Conservation (phyloP, 2,329 filamentous ascomycete genomes). For the Metarhizium humberi region DNA sequence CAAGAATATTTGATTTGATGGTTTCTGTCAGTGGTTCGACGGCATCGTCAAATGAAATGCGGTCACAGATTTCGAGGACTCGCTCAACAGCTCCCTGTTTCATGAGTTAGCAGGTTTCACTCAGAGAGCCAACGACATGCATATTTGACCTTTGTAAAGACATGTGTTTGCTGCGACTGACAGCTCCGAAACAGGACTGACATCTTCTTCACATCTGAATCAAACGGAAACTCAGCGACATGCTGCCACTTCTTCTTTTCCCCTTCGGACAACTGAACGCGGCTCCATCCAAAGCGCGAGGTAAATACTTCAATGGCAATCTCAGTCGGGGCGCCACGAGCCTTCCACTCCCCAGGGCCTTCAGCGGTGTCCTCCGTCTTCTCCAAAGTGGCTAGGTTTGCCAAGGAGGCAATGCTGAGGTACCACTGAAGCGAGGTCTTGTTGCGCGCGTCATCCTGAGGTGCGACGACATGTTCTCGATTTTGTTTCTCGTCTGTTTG, state of each 20-base stretch:
- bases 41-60: conserved; percentile 30
- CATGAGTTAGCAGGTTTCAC: not conserved
- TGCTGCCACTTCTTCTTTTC: conserved; percentile 23
- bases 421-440: conserved; percentile 36
- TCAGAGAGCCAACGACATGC: too few species aligned
- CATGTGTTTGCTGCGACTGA: conserved; percentile 21
- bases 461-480: conserved; percentile 9
- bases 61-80: conserved; percentile 50
- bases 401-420: conserved; percentile 48
- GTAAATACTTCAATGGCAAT: conserved; percentile 51
- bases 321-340: conserved; percentile 41
- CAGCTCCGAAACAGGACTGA: conserved; percentile 39
- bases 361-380: conserved; percentile 25
- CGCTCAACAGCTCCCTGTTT: conserved; percentile 51
- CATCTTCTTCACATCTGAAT: conserved; percentile 50
- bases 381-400: conserved; percentile 51
- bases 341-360: conserved; percentile 25
- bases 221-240: conserved; percentile 46
- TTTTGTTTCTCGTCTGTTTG: conserved; percentile 6
- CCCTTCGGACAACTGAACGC: conserved; percentile 19
- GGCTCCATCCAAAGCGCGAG: conserved; percentile 37
- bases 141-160: conserved; percentile 39
- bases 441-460: conserved; percentile 28
- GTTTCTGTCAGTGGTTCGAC: conserved; percentile 20
- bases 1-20: conserved; percentile 42